phyloP scores from a whole-genome alignment of 805 yeast species.

The Nakazawaea molendinolei region DNA sequence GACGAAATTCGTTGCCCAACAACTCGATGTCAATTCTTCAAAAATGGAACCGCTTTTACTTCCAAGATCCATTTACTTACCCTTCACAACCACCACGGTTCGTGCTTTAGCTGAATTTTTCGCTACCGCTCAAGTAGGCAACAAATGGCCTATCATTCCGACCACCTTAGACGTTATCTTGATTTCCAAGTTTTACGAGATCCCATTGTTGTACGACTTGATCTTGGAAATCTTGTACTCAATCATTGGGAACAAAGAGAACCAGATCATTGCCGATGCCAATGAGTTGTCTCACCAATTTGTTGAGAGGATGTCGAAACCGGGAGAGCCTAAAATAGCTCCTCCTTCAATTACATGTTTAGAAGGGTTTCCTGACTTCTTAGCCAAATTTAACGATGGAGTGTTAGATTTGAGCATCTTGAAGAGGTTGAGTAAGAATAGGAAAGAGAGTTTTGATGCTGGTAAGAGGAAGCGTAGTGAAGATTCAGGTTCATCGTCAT shows the following conservation, averaged over 20 bases:
- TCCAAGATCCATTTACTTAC: conserved; percentile 65
- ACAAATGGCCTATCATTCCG: conserved; percentile 67
- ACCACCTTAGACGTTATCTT: conserved; percentile 58
- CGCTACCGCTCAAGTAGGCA: conserved; percentile 75
- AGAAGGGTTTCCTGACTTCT: conserved; percentile 45
- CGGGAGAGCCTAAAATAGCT: conserved; percentile 16
- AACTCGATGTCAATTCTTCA: conserved; percentile 16
- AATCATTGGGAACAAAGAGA: conserved; percentile 62
- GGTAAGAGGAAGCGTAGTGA: conserved; percentile 1
- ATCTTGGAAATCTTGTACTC: conserved; percentile 65
- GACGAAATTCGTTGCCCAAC: conserved; percentile 7
- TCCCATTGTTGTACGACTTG: conserved; percentile 65
- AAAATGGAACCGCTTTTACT: conserved; percentile 52
- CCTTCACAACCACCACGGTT: conserved; percentile 55
- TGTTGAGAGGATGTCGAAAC: conserved; percentile 8
- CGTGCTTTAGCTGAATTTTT: conserved; percentile 66
- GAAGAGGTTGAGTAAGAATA: conserved; percentile 36
- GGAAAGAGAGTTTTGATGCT: conserved; percentile 10
- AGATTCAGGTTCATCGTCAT: conserved; percentile 1
- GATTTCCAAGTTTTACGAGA: conserved; percentile 57
- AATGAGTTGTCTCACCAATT: conserved; percentile 23
- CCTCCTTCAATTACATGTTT: conserved; percentile 19
- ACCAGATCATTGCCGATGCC: conserved; percentile 35
- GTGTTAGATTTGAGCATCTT: conserved; percentile 48
- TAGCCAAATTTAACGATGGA: conserved; percentile 62